These are phyloP conservation scores for Melanomma pulvis-pyrius DNA, from an alignment of 495 filamentous ascomycete genomes.

Conservation along the genomic window DNA sequence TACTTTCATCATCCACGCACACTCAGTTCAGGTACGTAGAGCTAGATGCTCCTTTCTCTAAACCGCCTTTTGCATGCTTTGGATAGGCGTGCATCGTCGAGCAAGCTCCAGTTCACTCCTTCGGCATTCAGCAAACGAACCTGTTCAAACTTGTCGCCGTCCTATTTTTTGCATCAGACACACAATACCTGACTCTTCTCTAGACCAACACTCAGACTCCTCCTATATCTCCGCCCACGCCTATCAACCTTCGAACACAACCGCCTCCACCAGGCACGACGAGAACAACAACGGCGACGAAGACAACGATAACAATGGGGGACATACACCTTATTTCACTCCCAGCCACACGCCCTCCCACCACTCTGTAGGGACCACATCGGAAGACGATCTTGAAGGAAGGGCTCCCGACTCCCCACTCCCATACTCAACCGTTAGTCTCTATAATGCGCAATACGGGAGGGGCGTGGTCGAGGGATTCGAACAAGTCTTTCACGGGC, in stretches of 20 bases:
- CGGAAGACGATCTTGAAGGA: neutral
- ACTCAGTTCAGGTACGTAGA: conserved; percentile 3
- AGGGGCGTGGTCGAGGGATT: neutral
- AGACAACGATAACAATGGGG: neutral
- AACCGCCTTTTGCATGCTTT: neutral
- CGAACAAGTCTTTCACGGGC: neutral
- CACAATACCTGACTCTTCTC: neutral
- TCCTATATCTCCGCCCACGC: neutral
- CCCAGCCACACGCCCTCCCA: conserved; percentile 27
- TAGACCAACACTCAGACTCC: neutral
- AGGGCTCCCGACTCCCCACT: conserved; percentile 1
- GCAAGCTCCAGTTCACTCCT: neutral
- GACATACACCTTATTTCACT: conserved; percentile 12
- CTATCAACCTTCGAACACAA: neutral
- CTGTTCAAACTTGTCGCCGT: neutral
- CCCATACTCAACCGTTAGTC: neutral
- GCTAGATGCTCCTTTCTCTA: neutral
- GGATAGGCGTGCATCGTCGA: neutral
- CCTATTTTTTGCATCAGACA: neutral
- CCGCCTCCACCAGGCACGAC: neutral
- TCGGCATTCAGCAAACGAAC: neutral
- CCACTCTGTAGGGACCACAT: conserved; percentile 1
- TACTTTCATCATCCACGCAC: neutral
- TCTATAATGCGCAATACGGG: neutral
- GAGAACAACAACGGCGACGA: neutral